Conservation (phyloP, 768 basidiomycete species). For the Podaxis rugospora region DNA sequence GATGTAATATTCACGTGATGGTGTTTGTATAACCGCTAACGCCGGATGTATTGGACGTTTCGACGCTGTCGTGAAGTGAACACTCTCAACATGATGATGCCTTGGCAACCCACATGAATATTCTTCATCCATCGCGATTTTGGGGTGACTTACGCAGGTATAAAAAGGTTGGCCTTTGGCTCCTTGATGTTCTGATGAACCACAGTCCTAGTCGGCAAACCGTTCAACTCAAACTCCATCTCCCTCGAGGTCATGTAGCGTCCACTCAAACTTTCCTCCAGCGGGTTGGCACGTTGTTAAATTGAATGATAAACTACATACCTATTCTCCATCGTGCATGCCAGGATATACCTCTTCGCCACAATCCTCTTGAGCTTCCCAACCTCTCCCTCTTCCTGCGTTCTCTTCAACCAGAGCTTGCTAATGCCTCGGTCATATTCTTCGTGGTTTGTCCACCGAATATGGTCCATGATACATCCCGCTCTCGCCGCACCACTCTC, state of each 20-base stretch:
- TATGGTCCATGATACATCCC: conserved; percentile 28
- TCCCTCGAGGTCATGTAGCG: conserved; percentile 60
- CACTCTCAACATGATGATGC: conserved; percentile 73
- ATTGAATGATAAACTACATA: conserved; percentile 17
- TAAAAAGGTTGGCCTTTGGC: conserved; percentile 48
- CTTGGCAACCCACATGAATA: conserved; percentile 27
- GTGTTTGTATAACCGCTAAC: conserved; percentile 68
- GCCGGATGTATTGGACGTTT: conserved; percentile 51
- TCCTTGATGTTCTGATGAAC: conserved; percentile 6
- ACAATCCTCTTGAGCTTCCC: conserved; percentile 41
- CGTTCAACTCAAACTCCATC: conserved; percentile 71
- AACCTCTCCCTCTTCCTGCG: conserved; percentile 35
- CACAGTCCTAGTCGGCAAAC: conserved; percentile 25
- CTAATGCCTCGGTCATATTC: conserved; percentile 70
- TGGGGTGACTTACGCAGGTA: conserved; percentile 51
- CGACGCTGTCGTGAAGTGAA: conserved; percentile 51
- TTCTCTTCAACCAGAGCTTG: conserved; percentile 53
- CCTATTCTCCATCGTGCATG: conserved; percentile 75
- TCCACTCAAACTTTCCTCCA: conserved; percentile 45
- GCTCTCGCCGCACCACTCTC: conserved; percentile 1
- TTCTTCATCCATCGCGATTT: neutral
- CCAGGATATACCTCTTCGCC: conserved; percentile 62
- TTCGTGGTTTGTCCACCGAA: conserved; percentile 68
- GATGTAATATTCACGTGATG: conserved; percentile 61
- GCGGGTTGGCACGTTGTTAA: neutral